A percentile compares a stretch with the other conserved stretches of the same genome.
Evolutionary conservation across 805 yeast species (phyloP).

Genomic region (Metschnikowia cubensis): DNA sequence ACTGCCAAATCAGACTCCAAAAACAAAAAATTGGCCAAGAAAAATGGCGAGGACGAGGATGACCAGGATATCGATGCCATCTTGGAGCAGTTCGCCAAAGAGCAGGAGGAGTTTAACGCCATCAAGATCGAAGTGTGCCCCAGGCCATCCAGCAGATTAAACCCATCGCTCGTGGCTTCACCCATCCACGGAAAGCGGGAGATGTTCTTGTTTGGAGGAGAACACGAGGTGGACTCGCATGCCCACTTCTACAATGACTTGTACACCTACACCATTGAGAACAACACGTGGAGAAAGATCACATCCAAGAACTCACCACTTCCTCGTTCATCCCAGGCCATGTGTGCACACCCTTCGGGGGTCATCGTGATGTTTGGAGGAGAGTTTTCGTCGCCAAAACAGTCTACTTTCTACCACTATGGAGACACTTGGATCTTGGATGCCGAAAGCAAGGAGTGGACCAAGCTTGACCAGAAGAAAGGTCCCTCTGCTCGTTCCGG

Average conservation of each 20-base stretch:
- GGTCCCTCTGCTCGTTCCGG: slow-evolving; percentile 90
- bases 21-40: slow-evolving; percentile 69
- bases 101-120: slow-evolving; percentile 76
- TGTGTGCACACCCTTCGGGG: slow-evolving; percentile 92
- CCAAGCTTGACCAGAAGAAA: slow-evolving; percentile 69
- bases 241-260: slow-evolving; percentile 82
- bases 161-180: slow-evolving; percentile 68
- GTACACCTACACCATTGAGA: slow-evolving; percentile 66
- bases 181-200: slow-evolving; percentile 77
- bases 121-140: slow-evolving; percentile 55
- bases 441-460: slow-evolving; percentile 82
- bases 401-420: slow-evolving; percentile 90
- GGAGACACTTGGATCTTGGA: slow-evolving; percentile 96
- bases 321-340: slow-evolving; percentile 90
- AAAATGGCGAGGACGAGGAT: slow-evolving; percentile 76
- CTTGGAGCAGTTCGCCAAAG: slow-evolving; percentile 67
- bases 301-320: slow-evolving; percentile 84
- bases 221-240: slow-evolving; percentile 46
- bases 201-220: slow-evolving; percentile 88
- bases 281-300: slow-evolving; percentile 74
- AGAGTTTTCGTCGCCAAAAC: slow-evolving; percentile 95
- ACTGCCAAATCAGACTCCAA: slow-evolving; percentile 69
- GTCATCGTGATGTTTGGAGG: slow-evolving; percentile 87
- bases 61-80: slow-evolving; percentile 85
- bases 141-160: slow-evolving; percentile 67